Conservation (phyloP, 257 asterid species). For the Parsonsia alboflavescens region DNA sequence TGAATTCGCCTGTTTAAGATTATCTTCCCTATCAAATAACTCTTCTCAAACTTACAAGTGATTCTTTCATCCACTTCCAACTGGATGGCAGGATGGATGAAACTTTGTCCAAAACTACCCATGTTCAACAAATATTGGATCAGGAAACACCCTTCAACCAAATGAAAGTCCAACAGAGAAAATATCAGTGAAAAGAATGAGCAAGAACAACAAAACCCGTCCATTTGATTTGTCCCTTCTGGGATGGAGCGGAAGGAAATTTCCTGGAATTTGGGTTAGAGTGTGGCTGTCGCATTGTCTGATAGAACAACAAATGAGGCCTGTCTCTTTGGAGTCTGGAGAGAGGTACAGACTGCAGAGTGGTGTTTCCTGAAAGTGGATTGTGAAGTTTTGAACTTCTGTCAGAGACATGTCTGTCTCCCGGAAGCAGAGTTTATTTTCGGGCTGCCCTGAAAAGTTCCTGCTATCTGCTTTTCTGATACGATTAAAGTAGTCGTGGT, state of each 20-base stretch:
- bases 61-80: constrained; percentile 5
- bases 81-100: not conserved
- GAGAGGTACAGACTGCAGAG: not conserved
- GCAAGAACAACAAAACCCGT: not conserved
- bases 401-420: too few species aligned
- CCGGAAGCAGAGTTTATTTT: too few species aligned
- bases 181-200: not conserved
- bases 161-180: not conserved
- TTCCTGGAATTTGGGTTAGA: not conserved
- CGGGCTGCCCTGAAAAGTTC: too few species aligned
- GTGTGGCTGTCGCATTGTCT: not conserved
- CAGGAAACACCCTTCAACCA: not conserved
- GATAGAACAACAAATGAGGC: not conserved
- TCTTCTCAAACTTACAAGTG: not conserved
- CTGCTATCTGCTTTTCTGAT: too few species aligned
- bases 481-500: not conserved
- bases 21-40: constrained; percentile 28
- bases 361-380: too few species aligned
- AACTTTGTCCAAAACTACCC: not conserved
- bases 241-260: not conserved
- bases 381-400: too few species aligned
- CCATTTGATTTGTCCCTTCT: not conserved
- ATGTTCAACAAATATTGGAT: not conserved
- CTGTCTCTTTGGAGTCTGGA: not conserved
- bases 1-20: not conserved